A percentile compares a stretch with the other conserved stretches of the same genome.
These are phyloP conservation scores for Amesomyces nigricolor DNA, from an alignment of 2,329 filamentous ascomycete species.

Conservation along the genomic window DNA sequence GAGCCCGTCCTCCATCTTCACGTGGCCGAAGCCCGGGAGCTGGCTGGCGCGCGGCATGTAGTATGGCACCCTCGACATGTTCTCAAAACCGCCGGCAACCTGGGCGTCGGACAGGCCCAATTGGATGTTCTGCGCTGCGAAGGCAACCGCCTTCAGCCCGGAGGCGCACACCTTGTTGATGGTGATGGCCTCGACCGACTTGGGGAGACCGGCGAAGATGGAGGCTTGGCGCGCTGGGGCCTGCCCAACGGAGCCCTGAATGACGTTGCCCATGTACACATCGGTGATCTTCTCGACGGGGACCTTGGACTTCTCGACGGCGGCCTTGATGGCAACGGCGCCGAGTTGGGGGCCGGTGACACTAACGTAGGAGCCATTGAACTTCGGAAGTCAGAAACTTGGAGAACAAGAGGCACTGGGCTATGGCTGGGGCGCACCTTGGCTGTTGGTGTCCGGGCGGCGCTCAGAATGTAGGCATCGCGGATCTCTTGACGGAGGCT, in stretches of 20 bases:
- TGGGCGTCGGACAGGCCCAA: conserved; percentile 83
- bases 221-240: conserved; percentile 85
- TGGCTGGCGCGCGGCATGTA: conserved; percentile 79
- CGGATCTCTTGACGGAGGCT: conserved; percentile 58
- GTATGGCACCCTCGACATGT: conserved; percentile 91
- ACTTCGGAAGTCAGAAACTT: conserved; percentile 48
- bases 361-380: conserved; percentile 84
- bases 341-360: conserved; percentile 84
- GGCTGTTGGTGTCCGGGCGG: conserved; percentile 79
- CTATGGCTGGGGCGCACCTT: conserved; percentile 51
- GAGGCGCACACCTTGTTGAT: conserved; percentile 99
- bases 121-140: conserved; percentile 92
- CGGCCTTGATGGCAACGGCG: conserved; percentile 85
- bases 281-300: conserved; percentile 77
- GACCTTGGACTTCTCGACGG: conserved; percentile 77
- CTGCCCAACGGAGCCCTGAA: conserved; percentile 79
- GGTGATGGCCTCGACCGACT: conserved; percentile 79
- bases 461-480: conserved; percentile 91
- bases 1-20: conserved; percentile 83
- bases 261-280: conserved; percentile 96
- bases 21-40: conserved; percentile 78
- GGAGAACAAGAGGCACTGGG: background rate
- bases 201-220: conserved; percentile 79
- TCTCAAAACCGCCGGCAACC: conserved; percentile 95
- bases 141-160: conserved; percentile 82